These are phyloP conservation scores for Fusarium austroafricanum DNA, from an alignment of 2,329 filamentous ascomycete species.

Conservation along the genomic window DNA sequence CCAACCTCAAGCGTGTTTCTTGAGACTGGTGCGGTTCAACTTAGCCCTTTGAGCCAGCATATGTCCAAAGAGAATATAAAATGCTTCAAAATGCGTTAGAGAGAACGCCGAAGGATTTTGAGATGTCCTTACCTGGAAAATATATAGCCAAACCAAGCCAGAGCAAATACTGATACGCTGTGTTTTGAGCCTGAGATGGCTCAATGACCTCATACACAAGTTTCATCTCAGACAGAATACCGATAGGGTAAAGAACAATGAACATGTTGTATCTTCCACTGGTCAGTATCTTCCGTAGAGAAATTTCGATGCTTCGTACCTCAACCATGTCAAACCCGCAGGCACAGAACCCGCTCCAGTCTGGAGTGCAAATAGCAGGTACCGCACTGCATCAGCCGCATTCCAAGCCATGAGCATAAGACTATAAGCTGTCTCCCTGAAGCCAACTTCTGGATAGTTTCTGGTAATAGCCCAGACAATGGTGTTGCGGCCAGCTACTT, in stretches of 20 bases:
- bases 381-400: slow-evolving; percentile 33
- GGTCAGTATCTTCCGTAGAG: not conserved
- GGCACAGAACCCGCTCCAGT: slow-evolving; percentile 17
- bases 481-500: slow-evolving; percentile 40
- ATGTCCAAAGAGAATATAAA: slow-evolving; percentile 34
- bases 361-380: slow-evolving; percentile 37
- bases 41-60: slow-evolving; percentile 41
- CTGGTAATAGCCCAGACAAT: slow-evolving; percentile 42
- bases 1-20: slow-evolving; percentile 2
- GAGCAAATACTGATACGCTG: slow-evolving; percentile 32
- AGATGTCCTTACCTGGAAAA: slow-evolving; percentile 14
- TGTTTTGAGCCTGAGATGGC: slow-evolving; percentile 29
- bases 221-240: slow-evolving; percentile 33
- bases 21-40: not conserved
- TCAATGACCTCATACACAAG: slow-evolving; percentile 38
- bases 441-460: slow-evolving; percentile 36
- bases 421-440: slow-evolving; percentile 27
- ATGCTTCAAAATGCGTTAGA: too few species aligned
- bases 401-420: slow-evolving; percentile 41
- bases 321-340: slow-evolving; percentile 27
- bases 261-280: slow-evolving; percentile 34
- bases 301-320: slow-evolving; percentile 3
- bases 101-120: too few species aligned
- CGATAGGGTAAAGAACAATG: slow-evolving; percentile 30
- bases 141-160: slow-evolving; percentile 36